These are phyloP conservation scores for Neonectria hederae DNA, from an alignment of 2,329 filamentous ascomycete genomes.

Conservation along the genomic window DNA sequence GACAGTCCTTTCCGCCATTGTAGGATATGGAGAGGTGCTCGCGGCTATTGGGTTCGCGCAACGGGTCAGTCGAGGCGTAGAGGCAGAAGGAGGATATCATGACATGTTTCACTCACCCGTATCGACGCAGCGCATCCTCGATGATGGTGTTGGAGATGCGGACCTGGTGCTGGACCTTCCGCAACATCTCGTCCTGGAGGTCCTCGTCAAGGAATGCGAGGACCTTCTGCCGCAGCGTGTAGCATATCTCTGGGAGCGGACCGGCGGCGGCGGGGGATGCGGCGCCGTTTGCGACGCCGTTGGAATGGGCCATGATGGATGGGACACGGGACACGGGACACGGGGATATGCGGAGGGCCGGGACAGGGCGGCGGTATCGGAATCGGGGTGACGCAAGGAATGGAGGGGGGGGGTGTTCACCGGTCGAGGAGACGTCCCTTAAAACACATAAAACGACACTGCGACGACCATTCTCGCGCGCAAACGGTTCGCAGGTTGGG, in stretches of 20 bases:
- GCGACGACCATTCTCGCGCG: neutral
- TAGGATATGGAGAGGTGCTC: slow-evolving; percentile 89
- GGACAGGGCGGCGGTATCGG: neutral
- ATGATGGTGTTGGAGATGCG: slow-evolving; percentile 77
- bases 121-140: slow-evolving; percentile 76
- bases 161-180: slow-evolving; percentile 77
- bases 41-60: slow-evolving; percentile 59
- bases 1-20: slow-evolving; percentile 97
- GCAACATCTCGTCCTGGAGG: slow-evolving; percentile 65
- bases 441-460: neutral
- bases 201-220: slow-evolving; percentile 71
- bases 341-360: neutral
- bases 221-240: slow-evolving; percentile 67
- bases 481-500: neutral
- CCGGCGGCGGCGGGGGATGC: slow-evolving; percentile 21
- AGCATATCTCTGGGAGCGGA: slow-evolving; percentile 55
- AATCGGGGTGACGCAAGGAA: neutral
- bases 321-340: neutral
- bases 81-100: neutral
- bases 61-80: neutral
- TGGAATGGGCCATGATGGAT: slow-evolving; percentile 15
- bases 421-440: neutral
- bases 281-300: slow-evolving; percentile 28
- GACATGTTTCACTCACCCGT: slow-evolving; percentile 64
- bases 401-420: neutral